phyloP scores from a whole-genome alignment of 225 moss, liverwort and hornwort genomes.

The Sphagnum contortum region DNA sequence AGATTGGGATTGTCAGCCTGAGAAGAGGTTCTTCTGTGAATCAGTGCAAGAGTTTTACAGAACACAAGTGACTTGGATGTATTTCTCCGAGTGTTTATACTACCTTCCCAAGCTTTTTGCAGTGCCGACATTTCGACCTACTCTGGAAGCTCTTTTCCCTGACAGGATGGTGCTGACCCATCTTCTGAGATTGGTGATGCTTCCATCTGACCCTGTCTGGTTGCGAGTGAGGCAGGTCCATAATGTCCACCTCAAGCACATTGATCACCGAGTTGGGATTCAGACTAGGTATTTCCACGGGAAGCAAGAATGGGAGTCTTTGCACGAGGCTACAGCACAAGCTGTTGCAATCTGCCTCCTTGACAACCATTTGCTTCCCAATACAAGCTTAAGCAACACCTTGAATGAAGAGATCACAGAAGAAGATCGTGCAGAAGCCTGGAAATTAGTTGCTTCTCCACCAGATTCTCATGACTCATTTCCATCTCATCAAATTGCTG shows the following conservation, averaged over 20 bases:
- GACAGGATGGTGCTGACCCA: constrained; percentile 32
- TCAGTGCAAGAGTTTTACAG: constrained; percentile 26
- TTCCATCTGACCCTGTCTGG: constrained; percentile 38
- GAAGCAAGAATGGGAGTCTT: constrained; percentile 10
- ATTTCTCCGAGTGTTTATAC: constrained; percentile 32
- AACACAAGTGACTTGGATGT: constrained; percentile 29
- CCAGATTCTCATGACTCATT: too few relatives aligned
- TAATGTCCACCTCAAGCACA: constrained; percentile 26
- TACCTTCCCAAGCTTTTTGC: constrained; percentile 43
- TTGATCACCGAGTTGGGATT: constrained; percentile 32
- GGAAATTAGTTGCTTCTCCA: too few relatives aligned
- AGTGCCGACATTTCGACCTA: constrained; percentile 23
- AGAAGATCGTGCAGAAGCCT: too few relatives aligned
- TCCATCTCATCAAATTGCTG: too few relatives aligned
- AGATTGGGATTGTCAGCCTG: constrained; percentile 34
- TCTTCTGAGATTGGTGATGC: constrained; percentile 25
- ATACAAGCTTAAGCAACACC: constrained; percentile 5
- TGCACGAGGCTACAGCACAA: constrained; percentile 14
- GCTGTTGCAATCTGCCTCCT: constrained; percentile 30
- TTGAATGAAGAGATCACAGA: neutral
- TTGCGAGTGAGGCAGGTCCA: constrained; percentile 29
- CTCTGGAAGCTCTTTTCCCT: constrained; percentile 42
- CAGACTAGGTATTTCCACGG: constrained; percentile 41
- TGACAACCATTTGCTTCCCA: constrained; percentile 23
- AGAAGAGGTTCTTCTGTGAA: constrained; percentile 38